Evolutionary conservation across 2,329 filamentous ascomycete species (phyloP), one percentile per base, ranked within the genome.

Genomic region (Sclerotinia trifoliorum): DNA sequence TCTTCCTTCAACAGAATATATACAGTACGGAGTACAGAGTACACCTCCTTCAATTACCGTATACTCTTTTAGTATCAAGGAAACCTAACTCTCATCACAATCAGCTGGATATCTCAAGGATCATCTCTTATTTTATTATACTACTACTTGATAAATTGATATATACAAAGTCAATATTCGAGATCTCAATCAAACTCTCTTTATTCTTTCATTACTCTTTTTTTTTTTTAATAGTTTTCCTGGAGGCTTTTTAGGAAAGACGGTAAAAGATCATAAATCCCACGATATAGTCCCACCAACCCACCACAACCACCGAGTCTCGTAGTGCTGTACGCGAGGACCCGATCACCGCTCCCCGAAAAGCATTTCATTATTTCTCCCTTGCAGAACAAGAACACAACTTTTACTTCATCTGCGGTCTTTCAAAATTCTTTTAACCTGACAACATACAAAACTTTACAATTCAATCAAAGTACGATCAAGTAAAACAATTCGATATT

Each of bases 301-400:
- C 55, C 32, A 57, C 55, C 32, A 39, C 32, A 60, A 29, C 42
- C 42, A 48, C 57, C 58, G 58, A 61, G 58, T 61, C 44, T 49
- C 17, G 24, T 49, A 35, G 19, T 61, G 21, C 26, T 49, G 7
- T 49, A 61, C 58, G 44, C 58, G 58, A 61, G 58, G 26, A 61
- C 58, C 58, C 58, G 58, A 61, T 61, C 58, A 61, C 44, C 58
- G 44, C 58, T 56, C 54, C 58, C 58, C 58, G 58, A 61, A 61
- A 61, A 61, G 8, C 26, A 26, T 49, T 49, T 15, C 58, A 61
- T 61, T 24, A 61, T 61, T 35, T 35, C 58, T 61, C 58, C 58
- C 58, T 61, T 61, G 44, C 58, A 61, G 58, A 61, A 61, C 55
- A 57, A 24, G 32, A 24, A 42, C 55, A 57, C 55, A 57, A 57